These are phyloP conservation scores for Omphalea diandra DNA, from an alignment of 441 rosid species.

Conservation along the genomic window DNA sequence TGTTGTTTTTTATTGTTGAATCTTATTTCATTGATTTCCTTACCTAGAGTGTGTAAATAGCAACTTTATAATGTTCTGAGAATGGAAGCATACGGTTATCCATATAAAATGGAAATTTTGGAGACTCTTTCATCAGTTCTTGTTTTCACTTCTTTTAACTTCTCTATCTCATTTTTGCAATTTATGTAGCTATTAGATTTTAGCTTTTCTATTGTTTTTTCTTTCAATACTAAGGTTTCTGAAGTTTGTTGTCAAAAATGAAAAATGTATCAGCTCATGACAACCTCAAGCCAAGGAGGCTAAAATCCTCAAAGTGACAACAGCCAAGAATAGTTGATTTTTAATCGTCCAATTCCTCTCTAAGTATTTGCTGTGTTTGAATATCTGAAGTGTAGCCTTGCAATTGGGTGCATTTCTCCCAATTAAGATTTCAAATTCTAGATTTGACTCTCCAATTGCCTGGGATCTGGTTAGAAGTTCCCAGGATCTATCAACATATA, in stretches of 20 bases:
- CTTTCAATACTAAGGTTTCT: too few relatives aligned
- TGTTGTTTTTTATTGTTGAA: slow-evolving; percentile 18
- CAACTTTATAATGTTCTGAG: background rate
- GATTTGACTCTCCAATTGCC: background rate
- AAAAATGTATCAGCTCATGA: too few relatives aligned
- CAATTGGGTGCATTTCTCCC: background rate
- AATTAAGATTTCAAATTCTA: background rate
- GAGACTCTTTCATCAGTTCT: background rate
- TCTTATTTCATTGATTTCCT: slow-evolving; percentile 1
- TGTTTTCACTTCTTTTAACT: too few relatives aligned
- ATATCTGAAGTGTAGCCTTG: background rate
- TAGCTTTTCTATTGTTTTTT: too few relatives aligned
- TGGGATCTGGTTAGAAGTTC: background rate
- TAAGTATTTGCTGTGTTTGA: background rate
- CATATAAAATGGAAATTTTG: background rate
- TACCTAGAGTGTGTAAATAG: background rate
- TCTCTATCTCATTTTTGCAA: too few relatives aligned
- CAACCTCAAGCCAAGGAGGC: background rate
- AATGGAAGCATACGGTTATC: too few relatives aligned
- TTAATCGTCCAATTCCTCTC: background rate
- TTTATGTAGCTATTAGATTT: too few relatives aligned
- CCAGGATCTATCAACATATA: background rate
- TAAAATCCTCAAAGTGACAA: background rate
- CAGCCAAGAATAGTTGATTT: background rate
- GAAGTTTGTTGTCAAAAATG: too few relatives aligned